Conservation (phyloP, 805 yeast species). For the Starmera dryadoides region DNA sequence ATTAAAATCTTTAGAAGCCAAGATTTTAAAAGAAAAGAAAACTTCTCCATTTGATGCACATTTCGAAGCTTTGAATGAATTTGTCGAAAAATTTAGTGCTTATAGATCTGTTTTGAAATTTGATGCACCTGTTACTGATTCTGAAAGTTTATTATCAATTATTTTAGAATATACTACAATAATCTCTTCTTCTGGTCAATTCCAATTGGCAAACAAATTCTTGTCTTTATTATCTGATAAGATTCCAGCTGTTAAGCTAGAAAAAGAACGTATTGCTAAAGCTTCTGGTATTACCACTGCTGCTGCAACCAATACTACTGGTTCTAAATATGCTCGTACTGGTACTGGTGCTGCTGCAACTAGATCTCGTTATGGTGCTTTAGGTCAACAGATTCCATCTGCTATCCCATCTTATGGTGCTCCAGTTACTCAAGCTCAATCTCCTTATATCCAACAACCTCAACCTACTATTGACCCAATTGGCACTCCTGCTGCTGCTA, state of each 20-base stretch:
- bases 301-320: slow-evolving; percentile 11
- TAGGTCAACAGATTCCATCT: slow-evolving; percentile 1
- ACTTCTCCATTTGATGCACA: slow-evolving; percentile 76
- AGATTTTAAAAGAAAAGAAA: slow-evolving; percentile 28
- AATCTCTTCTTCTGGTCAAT: slow-evolving; percentile 76
- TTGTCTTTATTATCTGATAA: slow-evolving; percentile 67
- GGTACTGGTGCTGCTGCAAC: neutral
- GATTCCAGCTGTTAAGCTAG: slow-evolving; percentile 62
- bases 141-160: slow-evolving; percentile 32
- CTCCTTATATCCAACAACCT: too few relatives aligned
- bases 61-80: slow-evolving; percentile 69
- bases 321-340: slow-evolving; percentile 10
- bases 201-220: slow-evolving; percentile 70
- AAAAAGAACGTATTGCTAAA: slow-evolving; percentile 70
- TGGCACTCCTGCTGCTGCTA: slow-evolving; percentile 9
- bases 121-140: slow-evolving; percentile 18
- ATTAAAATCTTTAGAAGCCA: slow-evolving; percentile 39
- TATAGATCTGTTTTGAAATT: slow-evolving; percentile 47
- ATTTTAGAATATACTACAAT: slow-evolving; percentile 77
- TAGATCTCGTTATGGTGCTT: neutral
- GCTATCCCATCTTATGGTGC: slow-evolving; percentile 7
- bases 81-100: slow-evolving; percentile 78
- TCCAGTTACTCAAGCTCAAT: slow-evolving; percentile 1
- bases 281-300: slow-evolving; percentile 42
- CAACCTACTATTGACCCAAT: too few relatives aligned